phyloP scores from a whole-genome alignment of 305 asterid genomes.

The Fraxinus angustifolia region DNA sequence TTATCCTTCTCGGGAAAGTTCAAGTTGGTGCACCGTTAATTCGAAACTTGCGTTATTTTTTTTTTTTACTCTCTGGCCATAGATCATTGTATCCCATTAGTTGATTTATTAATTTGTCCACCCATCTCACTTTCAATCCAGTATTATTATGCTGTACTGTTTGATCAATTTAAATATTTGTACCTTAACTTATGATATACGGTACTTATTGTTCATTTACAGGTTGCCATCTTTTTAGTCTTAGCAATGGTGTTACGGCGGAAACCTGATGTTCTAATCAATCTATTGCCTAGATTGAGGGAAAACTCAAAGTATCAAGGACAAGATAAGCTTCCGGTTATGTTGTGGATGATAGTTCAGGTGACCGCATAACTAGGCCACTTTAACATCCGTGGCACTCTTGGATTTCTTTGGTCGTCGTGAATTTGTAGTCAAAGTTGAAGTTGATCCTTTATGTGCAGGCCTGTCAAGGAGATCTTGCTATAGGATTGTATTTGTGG shows the following conservation, averaged over 20 bases:
- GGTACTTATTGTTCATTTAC: slow-evolving; percentile 22
- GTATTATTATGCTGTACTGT: neutral
- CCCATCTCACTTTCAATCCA: neutral
- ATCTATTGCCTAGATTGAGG: slow-evolving; percentile 46
- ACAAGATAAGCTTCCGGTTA: slow-evolving; percentile 68
- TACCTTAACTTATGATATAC: neutral
- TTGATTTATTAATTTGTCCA: neutral
- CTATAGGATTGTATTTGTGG: slow-evolving; percentile 78
- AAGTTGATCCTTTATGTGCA: slow-evolving; percentile 28
- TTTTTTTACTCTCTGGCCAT: neutral
- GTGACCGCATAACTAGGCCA: slow-evolving; percentile 27
- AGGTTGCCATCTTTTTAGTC: slow-evolving; percentile 75
- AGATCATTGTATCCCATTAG: neutral
- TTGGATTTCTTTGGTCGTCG: neutral
- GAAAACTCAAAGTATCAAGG: slow-evolving; percentile 71
- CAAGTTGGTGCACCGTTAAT: neutral
- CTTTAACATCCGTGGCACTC: slow-evolving; percentile 2
- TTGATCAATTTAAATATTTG: neutral
- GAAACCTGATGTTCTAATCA: slow-evolving; percentile 63
- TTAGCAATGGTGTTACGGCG: slow-evolving; percentile 69
- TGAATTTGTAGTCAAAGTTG: slow-evolving; percentile 18
- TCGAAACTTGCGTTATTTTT: neutral
- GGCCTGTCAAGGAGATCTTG: slow-evolving; percentile 79
- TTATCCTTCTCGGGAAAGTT: neutral
- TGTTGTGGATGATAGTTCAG: slow-evolving; percentile 79